A percentile compares a stretch with the other conserved stretches of the same genome.
Evolutionary conservation across 257 asterid genomes (phyloP).

Genomic region (Solanum ossicruentum): DNA sequence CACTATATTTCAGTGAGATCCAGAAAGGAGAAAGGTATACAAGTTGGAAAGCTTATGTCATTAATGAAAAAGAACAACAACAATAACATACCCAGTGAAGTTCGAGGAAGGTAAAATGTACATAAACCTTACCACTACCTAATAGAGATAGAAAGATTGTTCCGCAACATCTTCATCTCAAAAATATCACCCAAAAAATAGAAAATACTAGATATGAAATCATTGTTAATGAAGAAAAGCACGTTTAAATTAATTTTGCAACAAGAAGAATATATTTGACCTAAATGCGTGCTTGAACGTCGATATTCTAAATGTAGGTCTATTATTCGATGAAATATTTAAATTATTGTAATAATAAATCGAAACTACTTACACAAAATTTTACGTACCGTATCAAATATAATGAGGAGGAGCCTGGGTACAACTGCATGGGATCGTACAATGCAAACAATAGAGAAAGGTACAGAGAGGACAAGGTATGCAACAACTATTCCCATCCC

Average conservation of each 20-base stretch:
- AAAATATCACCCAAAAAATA: too few species aligned
- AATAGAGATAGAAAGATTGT: too few species aligned
- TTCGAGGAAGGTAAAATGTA: too few species aligned
- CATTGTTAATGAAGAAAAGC: background rate
- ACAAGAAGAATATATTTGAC: background rate
- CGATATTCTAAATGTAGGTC: too few species aligned
- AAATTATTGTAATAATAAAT: background rate
- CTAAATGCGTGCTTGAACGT: too few species aligned
- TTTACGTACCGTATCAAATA: constrained; percentile 36
- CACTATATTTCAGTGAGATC: too few species aligned
- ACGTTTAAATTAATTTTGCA: background rate
- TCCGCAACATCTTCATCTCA: too few species aligned
- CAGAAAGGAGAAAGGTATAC: background rate
- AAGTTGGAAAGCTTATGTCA: background rate
- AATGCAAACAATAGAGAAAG: constrained; percentile 57
- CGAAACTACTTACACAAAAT: background rate
- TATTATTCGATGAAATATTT: too few species aligned
- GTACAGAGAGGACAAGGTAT: constrained; percentile 54
- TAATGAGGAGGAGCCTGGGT: constrained; percentile 22
- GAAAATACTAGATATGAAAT: too few species aligned
- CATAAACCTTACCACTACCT: too few species aligned
- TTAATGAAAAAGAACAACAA: background rate
- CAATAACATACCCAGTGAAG: too few species aligned
- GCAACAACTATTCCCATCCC: constrained; percentile 41
- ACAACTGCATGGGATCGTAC: constrained; percentile 21